phyloP scores from a whole-genome alignment of 1,284 basidiomycete species.

The Cystobasidium sp. region DNA sequence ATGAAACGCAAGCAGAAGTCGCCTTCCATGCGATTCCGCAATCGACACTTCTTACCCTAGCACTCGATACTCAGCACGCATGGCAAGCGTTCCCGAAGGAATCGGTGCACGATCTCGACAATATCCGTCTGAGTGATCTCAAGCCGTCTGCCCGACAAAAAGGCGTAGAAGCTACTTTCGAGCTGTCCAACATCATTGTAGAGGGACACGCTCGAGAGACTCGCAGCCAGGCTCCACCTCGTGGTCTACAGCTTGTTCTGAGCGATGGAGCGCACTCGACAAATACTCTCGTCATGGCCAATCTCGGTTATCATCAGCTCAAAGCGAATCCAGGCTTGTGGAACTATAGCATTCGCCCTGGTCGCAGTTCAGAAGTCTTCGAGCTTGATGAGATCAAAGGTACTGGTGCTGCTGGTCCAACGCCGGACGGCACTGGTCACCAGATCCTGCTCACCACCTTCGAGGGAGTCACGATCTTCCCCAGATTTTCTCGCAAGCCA shows the following conservation, averaged over 20 bases:
- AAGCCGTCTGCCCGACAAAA: conserved; percentile 63
- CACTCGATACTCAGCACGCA: conserved; percentile 82
- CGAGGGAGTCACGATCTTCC: conserved; percentile 85
- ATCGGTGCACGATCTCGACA: conserved; percentile 91
- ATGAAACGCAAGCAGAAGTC: conserved; percentile 59
- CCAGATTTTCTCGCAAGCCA: conserved; percentile 69
- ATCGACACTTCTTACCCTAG: conserved; percentile 82
- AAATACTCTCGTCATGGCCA: conserved; percentile 80
- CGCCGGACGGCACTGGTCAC: conserved; percentile 65
- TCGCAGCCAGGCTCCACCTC: conserved; percentile 68
- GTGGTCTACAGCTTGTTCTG: conserved; percentile 78
- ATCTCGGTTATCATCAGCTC: conserved; percentile 95
- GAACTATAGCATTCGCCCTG: conserved; percentile 77
- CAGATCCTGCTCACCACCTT: conserved; percentile 79
- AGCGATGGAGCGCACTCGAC: conserved; percentile 65
- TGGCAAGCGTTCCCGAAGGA: conserved; percentile 91
- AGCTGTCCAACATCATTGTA: conserved; percentile 86
- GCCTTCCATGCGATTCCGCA: conserved; percentile 64
- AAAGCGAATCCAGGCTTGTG: conserved; percentile 88
- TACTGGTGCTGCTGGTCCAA: conserved; percentile 78
- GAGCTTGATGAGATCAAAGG: conserved; percentile 71
- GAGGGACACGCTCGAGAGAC: conserved; percentile 89
- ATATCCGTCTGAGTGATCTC: conserved; percentile 79
- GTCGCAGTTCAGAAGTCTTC: conserved; percentile 76
- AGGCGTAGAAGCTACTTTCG: conserved; percentile 79